A percentile compares a stretch with the other conserved stretches of the same genome.
phyloP scores from a whole-genome alignment of 805 yeast species.

The Starmerella powellii region DNA sequence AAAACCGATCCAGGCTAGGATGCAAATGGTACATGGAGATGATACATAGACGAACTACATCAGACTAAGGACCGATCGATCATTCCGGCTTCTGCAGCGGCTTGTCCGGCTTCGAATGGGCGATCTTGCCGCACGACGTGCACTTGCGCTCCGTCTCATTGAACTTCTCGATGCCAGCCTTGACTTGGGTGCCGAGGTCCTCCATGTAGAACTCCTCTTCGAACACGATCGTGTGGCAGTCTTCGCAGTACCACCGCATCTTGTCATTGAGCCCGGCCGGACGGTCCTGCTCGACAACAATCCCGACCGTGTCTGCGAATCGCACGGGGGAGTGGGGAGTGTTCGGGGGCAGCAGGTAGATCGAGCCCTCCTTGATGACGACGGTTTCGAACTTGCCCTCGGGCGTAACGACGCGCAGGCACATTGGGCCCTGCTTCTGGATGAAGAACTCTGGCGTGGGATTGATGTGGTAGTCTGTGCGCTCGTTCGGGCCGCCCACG shows the following conservation, averaged over 20 bases:
- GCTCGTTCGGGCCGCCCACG: slow-evolving; percentile 89
- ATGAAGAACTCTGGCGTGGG: slow-evolving; percentile 92
- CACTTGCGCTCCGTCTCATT: slow-evolving; percentile 60
- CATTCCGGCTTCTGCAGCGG: slow-evolving; percentile 19
- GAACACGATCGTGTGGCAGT: slow-evolving; percentile 52
- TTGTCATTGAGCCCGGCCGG: slow-evolving; percentile 60
- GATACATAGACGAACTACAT: no score
- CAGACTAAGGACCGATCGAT: no score
- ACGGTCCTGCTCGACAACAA: slow-evolving; percentile 86
- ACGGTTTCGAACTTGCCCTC: slow-evolving; percentile 66
- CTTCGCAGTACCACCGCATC: slow-evolving; percentile 77
- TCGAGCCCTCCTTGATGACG: slow-evolving; percentile 69
- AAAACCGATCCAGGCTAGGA: no score
- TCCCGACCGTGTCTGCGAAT: slow-evolving; percentile 72
- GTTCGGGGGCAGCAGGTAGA: slow-evolving; percentile 75
- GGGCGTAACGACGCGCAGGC: slow-evolving; percentile 61
- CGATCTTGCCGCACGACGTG: slow-evolving; percentile 50
- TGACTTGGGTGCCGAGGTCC: slow-evolving; percentile 84
- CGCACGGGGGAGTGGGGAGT: slow-evolving; percentile 85
- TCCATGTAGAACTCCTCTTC: slow-evolving; percentile 60
- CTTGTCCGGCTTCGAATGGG: slow-evolving; percentile 17
- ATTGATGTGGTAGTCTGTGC: slow-evolving; percentile 87
- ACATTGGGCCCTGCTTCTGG: slow-evolving; percentile 78
- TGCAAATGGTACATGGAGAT: no score
- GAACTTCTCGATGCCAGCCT: slow-evolving; percentile 62